These are phyloP conservation scores for Grigorovia jiainica DNA, from an alignment of 805 yeast genomes.

Conservation along the genomic window DNA sequence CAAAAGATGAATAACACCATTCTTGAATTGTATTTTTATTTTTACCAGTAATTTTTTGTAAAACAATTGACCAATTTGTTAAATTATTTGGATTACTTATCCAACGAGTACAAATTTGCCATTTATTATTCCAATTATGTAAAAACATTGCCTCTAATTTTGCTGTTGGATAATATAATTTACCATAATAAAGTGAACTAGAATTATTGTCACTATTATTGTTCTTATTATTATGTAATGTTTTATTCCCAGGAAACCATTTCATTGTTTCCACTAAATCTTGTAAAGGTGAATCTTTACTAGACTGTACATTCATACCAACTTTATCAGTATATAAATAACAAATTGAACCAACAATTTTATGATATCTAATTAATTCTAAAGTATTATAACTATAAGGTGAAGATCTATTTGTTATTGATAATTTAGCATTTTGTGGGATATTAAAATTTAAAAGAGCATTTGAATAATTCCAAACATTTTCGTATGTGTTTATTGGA, in stretches of 20 bases:
- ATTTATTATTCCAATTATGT: background rate
- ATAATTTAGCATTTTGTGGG: background rate
- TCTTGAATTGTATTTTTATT: conserved; percentile 41
- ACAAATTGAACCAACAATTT: background rate
- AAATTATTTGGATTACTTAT: background rate
- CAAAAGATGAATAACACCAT: conserved; percentile 72
- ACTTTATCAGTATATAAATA: background rate
- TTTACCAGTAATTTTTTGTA: background rate
- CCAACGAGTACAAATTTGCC: background rate
- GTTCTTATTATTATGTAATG: too few species aligned
- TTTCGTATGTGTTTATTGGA: background rate
- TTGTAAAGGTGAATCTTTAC: background rate
- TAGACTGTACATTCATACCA: background rate
- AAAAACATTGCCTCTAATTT: conserved; percentile 75
- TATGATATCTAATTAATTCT: background rate
- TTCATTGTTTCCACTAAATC: background rate
- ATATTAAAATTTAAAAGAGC: background rate
- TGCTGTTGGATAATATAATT: conserved; percentile 81
- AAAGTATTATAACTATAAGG: background rate
- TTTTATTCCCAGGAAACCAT: too few species aligned
- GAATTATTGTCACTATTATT: background rate
- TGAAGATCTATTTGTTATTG: background rate
- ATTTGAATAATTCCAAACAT: background rate
- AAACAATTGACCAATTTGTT: background rate
- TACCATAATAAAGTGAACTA: conserved; percentile 58